Conservation (phyloP, 2,329 filamentous ascomycete genomes). For the Cladophialophora carrionii region DNA sequence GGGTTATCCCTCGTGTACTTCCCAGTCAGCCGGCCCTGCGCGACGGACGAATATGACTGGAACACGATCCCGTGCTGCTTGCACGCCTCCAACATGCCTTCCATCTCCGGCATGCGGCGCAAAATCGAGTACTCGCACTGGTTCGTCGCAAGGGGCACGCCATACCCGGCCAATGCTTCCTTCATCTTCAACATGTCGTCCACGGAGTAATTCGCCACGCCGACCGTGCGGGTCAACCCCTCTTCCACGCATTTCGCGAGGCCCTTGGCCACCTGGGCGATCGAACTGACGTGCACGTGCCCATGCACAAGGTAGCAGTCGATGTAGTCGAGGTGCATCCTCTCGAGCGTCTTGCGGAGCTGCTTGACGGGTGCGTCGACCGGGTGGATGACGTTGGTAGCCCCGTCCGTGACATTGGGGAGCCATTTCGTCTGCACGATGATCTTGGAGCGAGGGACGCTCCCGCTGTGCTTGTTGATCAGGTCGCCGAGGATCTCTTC, state of each 20-base stretch:
- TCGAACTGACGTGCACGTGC: conserved; percentile 48
- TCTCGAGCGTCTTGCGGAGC: conserved; percentile 46
- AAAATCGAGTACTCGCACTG: conserved; percentile 53
- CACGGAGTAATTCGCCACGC: conserved; percentile 51
- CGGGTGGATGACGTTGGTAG: conserved; percentile 42
- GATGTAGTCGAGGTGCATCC: conserved; percentile 48
- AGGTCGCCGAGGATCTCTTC: conserved; percentile 50
- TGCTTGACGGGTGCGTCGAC: conserved; percentile 43
- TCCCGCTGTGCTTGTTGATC: conserved; percentile 40
- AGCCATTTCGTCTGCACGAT: conserved; percentile 51
- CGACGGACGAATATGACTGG: conserved; percentile 50
- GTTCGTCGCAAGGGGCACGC: conserved; percentile 49
- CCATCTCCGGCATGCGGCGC: conserved; percentile 48
- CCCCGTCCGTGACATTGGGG: conserved; percentile 40
- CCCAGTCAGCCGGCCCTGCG: conserved; percentile 47
- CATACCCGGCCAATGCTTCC: conserved; percentile 46
- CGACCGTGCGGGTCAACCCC: conserved; percentile 49
- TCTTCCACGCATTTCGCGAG: conserved; percentile 50
- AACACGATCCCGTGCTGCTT: conserved; percentile 49
- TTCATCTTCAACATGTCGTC: conserved; percentile 51
- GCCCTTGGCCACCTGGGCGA: conserved; percentile 48
- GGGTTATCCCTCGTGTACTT: conserved; percentile 48
- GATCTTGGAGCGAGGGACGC: conserved; percentile 44
- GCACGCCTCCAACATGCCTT: conserved; percentile 48
- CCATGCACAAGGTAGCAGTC: conserved; percentile 53